A percentile compares a stretch with the other conserved stretches of the same genome.
Evolutionary conservation across 148 eudicot genomes (phyloP).

Genomic region (Dianthus caryophyllus): DNA sequence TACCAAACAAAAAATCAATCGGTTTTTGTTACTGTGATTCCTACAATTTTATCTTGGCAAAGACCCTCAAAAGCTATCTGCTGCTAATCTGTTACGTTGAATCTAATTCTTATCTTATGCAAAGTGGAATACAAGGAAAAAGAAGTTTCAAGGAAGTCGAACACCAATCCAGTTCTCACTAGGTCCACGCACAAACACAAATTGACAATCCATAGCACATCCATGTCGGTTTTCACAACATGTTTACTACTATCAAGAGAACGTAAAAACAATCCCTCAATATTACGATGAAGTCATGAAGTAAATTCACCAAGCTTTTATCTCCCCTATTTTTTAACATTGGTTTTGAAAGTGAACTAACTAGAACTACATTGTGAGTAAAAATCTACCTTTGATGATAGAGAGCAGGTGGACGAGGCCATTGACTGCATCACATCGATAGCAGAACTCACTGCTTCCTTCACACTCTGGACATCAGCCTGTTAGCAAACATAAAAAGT

Average conservation of each 20-base stretch:
- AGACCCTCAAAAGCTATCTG: no score
- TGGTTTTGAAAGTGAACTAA: neutral
- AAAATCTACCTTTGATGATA: constrained; percentile 56
- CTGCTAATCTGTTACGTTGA: neutral
- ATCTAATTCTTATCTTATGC: neutral
- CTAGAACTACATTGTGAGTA: neutral
- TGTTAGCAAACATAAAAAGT: constrained; percentile 23
- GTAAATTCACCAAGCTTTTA: neutral
- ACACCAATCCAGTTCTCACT: neutral
- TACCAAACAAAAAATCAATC: no score
- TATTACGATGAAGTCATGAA: no score
- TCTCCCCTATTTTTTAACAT: neutral
- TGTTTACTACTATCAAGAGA: no score
- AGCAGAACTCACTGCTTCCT: constrained; percentile 79
- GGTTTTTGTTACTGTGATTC: no score
- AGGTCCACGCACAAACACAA: neutral
- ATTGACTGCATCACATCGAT: constrained; percentile 83
- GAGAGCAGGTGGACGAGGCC: constrained; percentile 55
- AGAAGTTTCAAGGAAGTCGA: neutral
- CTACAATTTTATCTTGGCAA: no score
- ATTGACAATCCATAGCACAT: neutral
- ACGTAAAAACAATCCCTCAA: no score
- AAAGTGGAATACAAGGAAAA: neutral
- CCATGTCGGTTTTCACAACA: no score
- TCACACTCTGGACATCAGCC: constrained; percentile 74